Evolutionary conservation across 805 yeast genomes (phyloP), one percentile per base, ranked within the genome.

Genomic region (Wickerhamiella shivajii): DNA sequence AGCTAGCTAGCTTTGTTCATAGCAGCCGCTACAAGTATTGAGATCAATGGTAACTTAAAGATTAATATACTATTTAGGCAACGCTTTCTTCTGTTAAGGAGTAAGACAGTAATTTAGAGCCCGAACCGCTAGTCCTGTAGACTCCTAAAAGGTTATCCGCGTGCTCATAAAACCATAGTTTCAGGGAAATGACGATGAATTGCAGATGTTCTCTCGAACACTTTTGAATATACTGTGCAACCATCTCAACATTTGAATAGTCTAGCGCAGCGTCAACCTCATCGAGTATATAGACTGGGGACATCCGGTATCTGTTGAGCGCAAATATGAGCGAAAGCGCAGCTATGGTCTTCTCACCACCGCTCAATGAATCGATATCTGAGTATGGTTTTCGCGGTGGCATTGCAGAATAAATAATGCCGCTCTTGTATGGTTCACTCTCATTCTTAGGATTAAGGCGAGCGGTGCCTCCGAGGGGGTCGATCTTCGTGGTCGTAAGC

Each of bases 231-330:
- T 85, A 90, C 39, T 71, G 73, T n/a, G 95, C 95, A 38, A 90
- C 74, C 47, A 72, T 71, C 34, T 70, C 71, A 16, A 90, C 95
- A 49, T 90, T 90, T 16, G 81, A 72, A 39, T 79, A 75, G 55
- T 90, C 98, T 39, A 90, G 66, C 0, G 97, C 97, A 0, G 98
- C 97, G 58, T 90, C 98, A n/a, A 90, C 84, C 56, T 90, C 98
- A 53, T 90, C 98, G 27, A 90, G 60, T 0, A 90, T 93, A 51
- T 90, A 87, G 52, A 90, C 90, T 20, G 98, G 98, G 1, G 95
- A 77, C 2, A 96, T 96, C 33, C 76, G 87, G 56, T 61, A 78
- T 0, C 92, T 74, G 52, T 90, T 96, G 26, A 85, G 72, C 0
- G 97, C 85, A 59, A 90, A 90, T 30, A 90, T 55, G 41, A 90